Evolutionary conservation across 495 filamentous ascomycete genomes (phyloP).

Genomic region (Daldinia caldariorum): DNA sequence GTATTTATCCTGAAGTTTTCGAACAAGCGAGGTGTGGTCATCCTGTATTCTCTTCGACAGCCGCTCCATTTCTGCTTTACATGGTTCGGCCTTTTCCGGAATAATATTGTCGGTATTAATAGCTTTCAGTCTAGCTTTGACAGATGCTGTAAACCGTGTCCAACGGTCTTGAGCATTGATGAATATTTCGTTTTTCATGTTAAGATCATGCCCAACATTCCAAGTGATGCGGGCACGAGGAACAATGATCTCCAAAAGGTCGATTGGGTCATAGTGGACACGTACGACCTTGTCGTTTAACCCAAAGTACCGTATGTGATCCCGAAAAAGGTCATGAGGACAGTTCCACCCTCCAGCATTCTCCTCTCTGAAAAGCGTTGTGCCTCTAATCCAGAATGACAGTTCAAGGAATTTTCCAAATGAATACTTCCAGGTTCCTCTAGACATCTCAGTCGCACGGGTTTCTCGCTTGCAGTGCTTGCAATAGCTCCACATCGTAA

Average conservation of each 20-base stretch:
- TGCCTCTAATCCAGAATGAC: slow-evolving; percentile 90
- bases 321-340: slow-evolving; percentile 89
- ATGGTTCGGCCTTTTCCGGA: slow-evolving; percentile 83
- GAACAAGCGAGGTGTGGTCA: slow-evolving; percentile 75
- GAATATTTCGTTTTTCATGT: slow-evolving; percentile 91
- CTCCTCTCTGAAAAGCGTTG: slow-evolving; percentile 80
- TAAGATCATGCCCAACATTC: slow-evolving; percentile 94
- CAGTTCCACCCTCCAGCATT: slow-evolving; percentile 60
- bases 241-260: slow-evolving; percentile 94
- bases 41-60: slow-evolving; percentile 80
- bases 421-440: slow-evolving; percentile 97
- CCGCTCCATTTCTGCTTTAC: slow-evolving; percentile 79
- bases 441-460: slow-evolving; percentile 90
- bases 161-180: slow-evolving; percentile 79
- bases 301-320: slow-evolving; percentile 93
- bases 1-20: slow-evolving; percentile 87
- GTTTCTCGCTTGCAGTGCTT: slow-evolving; percentile 91
- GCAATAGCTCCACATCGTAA: slow-evolving; percentile 98
- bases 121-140: slow-evolving; percentile 80
- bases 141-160: slow-evolving; percentile 84
- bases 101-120: slow-evolving; percentile 91
- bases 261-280: slow-evolving; percentile 91
- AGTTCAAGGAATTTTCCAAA: slow-evolving; percentile 98
- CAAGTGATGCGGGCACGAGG: slow-evolving; percentile 90
- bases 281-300: slow-evolving; percentile 84